Evolutionary conservation across 2,329 filamentous ascomycete genomes (phyloP), one percentile per base, ranked within the genome.

Genomic region (Whalleya microplaca): DNA sequence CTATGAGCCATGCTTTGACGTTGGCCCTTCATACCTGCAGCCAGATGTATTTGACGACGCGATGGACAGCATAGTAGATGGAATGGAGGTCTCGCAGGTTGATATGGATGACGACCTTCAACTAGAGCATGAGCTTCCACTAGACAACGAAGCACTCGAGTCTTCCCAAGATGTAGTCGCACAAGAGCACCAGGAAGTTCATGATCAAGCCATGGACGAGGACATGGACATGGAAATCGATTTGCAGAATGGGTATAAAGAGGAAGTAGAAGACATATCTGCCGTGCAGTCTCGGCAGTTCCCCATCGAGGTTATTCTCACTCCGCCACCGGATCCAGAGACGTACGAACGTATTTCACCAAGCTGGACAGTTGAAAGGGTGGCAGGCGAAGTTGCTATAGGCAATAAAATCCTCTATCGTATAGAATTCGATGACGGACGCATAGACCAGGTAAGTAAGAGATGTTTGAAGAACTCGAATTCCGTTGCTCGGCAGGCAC

Each of bases 401-500:
- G 32, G 32, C 10, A 16, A 37, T 16, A 16, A 37, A 37, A 37
- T 37, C 4, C 8, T 37, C 32, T 37, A 37, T 37, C 7, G 10
- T 12, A 37, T 37, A 37, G 32, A 37, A 37, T 14, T 37, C 3
- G 74, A 75, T 27, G 79, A 82, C 61, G 80, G 79, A 21, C 72
- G 74, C 48, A 63, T 75, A 59, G 73, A 79, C 51, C 56, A 73
- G 63, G 80, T 82, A 72, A 73, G 79, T 12, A 12, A 37, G 32
- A 37, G 14, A 16, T 16, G 76, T n/a, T n/a, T n/a, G n/a, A n/a
- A n/a, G n/a, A n/a, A n/a, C n/a, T n/a, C n/a, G n/a, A n/a, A 53
- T 69, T 65, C 32, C 14, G 32, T 37, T 37, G 32, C 32, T 37
- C 32, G 32, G 8, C 9, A 6, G 4, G 14, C 14, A 37, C 14